phyloP scores from a whole-genome alignment of 2,329 filamentous ascomycete species.

The Exophiala alcalophila region DNA sequence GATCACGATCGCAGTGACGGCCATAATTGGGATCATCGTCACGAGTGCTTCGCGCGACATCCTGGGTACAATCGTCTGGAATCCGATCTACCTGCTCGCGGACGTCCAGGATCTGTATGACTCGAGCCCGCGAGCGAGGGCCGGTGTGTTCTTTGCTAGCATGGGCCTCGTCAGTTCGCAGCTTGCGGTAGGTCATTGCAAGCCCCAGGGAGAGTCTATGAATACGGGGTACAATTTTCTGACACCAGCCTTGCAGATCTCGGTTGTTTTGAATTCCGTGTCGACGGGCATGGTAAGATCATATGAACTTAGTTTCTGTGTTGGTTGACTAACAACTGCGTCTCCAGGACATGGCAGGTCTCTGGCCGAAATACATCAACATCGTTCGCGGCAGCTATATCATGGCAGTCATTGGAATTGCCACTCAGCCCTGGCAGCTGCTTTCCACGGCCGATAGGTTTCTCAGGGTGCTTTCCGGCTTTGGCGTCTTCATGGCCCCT shows the following conservation, averaged over 20 bases:
- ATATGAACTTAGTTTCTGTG: too few species aligned
- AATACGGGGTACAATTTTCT: too few species aligned
- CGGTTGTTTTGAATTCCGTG: conserved; percentile 48
- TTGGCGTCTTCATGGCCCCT: conserved; percentile 48
- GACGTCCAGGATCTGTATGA: conserved; percentile 36
- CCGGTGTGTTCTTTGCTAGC: conserved; percentile 40
- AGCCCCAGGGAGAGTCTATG: too few species aligned
- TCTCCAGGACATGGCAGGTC: conserved; percentile 53
- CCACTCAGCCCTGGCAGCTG: conserved; percentile 43
- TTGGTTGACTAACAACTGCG: too few species aligned
- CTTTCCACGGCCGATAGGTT: conserved; percentile 38
- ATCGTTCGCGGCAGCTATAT: conserved; percentile 55
- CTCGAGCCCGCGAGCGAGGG: conserved; percentile 36
- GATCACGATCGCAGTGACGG: conserved; percentile 39
- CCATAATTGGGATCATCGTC: conserved; percentile 39
- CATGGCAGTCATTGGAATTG: conserved; percentile 45
- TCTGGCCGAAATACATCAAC: conserved; percentile 55
- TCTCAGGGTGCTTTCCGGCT: conserved; percentile 38
- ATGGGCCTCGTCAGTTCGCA: conserved; percentile 38
- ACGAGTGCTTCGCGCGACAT: conserved; percentile 36
- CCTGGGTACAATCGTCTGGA: conserved; percentile 39
- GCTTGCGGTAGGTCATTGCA: conserved; percentile 33
- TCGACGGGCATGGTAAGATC: conserved; percentile 54
- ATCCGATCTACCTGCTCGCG: conserved; percentile 40
- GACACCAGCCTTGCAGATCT: too few species aligned